These are phyloP conservation scores for Aspergillus baeticus DNA, from an alignment of 495 filamentous ascomycete species.

Conservation along the genomic window DNA sequence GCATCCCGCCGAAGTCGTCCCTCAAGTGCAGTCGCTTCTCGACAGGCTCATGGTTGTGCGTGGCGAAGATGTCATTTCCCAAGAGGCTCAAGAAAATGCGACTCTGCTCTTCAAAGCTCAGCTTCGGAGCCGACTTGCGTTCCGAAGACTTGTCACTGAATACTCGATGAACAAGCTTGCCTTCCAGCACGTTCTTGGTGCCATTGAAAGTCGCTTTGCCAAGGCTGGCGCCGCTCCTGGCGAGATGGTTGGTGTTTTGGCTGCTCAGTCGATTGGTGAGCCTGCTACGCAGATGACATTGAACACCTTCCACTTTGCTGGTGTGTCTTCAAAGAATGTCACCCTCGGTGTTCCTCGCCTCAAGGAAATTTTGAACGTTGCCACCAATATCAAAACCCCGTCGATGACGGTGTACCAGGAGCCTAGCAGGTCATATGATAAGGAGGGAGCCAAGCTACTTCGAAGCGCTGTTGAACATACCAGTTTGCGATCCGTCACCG, in stretches of 20 bases:
- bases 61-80: conserved; percentile 75
- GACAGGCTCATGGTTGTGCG: conserved; percentile 79
- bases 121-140: conserved; percentile 84
- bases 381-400: conserved; percentile 96
- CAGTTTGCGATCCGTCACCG: conserved; percentile 86
- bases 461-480: conserved; percentile 92
- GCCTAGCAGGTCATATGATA: conserved; percentile 50
- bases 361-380: conserved; percentile 98
- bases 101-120: conserved; percentile 89
- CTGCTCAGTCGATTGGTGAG: conserved; percentile 97
- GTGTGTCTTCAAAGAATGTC: conserved; percentile 99
- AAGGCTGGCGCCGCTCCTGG: conserved; percentile 80
- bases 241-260: conserved; percentile 98
- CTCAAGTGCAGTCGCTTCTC: conserved; percentile 72
- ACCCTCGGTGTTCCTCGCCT: conserved; percentile 98
- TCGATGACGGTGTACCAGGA: conserved; percentile 93
- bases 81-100: conserved; percentile 84
- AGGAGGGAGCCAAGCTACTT: conserved; percentile 80
- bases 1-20: conserved; percentile 84
- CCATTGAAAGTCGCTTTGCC: conserved; percentile 82
- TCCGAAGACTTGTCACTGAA: conserved; percentile 82
- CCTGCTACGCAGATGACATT: conserved; percentile 99
- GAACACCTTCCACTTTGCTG: conserved; percentile 99
- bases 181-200: conserved; percentile 89
- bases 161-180: conserved; percentile 87